Base-by-base conservation (phyloP, 371 early-diverging fungal genomes). In the Mucor saturninus region DNA sequence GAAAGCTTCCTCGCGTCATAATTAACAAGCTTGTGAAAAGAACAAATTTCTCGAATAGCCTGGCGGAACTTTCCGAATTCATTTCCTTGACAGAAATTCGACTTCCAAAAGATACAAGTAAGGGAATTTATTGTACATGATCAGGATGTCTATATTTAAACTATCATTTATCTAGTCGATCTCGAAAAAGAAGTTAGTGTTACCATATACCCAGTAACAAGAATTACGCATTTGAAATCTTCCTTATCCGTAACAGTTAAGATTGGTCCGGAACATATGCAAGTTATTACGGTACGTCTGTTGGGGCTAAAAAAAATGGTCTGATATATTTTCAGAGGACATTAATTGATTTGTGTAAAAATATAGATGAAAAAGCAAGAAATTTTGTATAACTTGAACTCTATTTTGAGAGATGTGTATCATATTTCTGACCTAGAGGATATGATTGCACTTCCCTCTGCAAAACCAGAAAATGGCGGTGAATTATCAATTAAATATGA, bases 381-480 rank as follows among this genome's bases (percentile, higher is more conserved):
- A 51, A 70, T 89, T 15, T 70, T 94, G 43, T 73, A 80, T 59
- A 94, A 92, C 11, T 62, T 91, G 51, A 86, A 80, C 60, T 81
- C 91, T 15, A 75, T 85, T 51, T 79, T 93, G 43, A 91, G 93
- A 65, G 96, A 97, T 66, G 89, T 95, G 15, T 92, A 86, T 70
- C 94, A 92, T 70, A 89, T 95, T 35, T 86, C 93, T 4, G 94
- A 93, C 51, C 81, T 95, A 40, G 86, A 89, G 13, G 95, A 95
- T 56, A 81, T 93, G 40, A 71, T 74, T 32, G 62, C 86, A 31
- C 71, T 85, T 0, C 72, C 85, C 5, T 64, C 71, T 7, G 54
- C 72, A 45, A 76, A 75, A 35, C 73, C 82, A 40, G 84, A 83
- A 15, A 89, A 89, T 57, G 89, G 91, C 52, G 61, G 61, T 52